A percentile compares a stretch with the other conserved stretches of the same genome.
These are phyloP conservation scores for Tinospora cordifolia DNA, from an alignment of 164 flowering plant species.

Conservation along the genomic window DNA sequence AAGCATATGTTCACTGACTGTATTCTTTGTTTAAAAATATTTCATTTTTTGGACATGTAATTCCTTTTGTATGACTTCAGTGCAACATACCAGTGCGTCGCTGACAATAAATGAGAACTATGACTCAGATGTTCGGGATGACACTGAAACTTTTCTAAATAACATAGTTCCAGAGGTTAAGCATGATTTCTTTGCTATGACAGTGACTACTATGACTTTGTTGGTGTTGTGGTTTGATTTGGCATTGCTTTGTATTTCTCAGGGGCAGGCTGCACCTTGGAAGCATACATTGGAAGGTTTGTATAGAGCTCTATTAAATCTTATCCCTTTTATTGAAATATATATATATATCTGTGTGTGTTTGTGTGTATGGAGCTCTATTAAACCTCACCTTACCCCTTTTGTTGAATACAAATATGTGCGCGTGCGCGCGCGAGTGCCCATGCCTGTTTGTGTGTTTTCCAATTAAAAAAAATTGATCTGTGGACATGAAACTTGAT, in stretches of 20 bases:
- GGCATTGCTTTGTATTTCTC: conserved; percentile 17
- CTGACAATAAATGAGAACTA: conserved; percentile 93
- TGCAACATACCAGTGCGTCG: conserved; percentile 98
- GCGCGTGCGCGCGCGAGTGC: too few relatives aligned
- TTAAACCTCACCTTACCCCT: too few relatives aligned
- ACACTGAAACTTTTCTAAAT: conserved; percentile 93
- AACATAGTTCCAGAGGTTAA: conserved; percentile 83
- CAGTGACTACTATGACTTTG: not conserved
- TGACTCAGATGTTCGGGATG: conserved; percentile 86
- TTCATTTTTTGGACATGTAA: too few relatives aligned
- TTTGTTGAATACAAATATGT: too few relatives aligned
- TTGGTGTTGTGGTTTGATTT: conserved; percentile 4
- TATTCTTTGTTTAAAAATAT: not conserved
- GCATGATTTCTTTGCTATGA: conserved; percentile 3
- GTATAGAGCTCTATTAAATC: not conserved
- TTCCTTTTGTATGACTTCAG: conserved; percentile 27
- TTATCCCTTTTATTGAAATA: not conserved
- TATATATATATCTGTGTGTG: too few relatives aligned
- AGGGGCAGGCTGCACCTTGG: conserved; percentile 96
- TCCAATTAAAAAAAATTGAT: too few relatives aligned
- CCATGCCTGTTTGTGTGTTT: too few relatives aligned
- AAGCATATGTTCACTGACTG: conserved; percentile 22
- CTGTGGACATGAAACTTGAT: not conserved
- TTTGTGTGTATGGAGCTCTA: too few relatives aligned
- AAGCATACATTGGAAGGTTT: conserved; percentile 93